A percentile compares a stretch with the other conserved stretches of the same genome.
phyloP scores from a whole-genome alignment of 345 rosid genomes.

The Pelargonium nanum region DNA sequence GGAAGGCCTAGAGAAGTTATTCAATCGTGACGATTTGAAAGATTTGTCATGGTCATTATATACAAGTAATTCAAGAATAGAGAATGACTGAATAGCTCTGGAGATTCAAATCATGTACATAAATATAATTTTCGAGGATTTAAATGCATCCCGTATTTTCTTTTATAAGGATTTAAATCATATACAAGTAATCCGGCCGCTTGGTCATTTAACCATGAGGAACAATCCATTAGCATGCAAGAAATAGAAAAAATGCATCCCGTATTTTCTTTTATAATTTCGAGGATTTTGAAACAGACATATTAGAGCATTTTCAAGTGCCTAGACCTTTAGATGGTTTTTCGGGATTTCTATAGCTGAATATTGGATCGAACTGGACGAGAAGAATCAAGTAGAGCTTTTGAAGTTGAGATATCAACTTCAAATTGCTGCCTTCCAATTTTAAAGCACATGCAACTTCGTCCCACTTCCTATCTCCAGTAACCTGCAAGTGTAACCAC shows the following conservation, averaged over 20 bases:
- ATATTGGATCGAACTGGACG: constrained; percentile 6
- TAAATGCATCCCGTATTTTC: too few species aligned
- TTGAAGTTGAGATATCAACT: constrained; percentile 7
- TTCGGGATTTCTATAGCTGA: neutral
- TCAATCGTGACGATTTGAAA: too few species aligned
- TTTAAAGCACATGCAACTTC: constrained; percentile 2
- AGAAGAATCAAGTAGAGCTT: constrained; percentile 13
- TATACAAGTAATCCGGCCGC: too few species aligned
- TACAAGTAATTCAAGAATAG: neutral
- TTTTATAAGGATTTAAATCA: too few species aligned
- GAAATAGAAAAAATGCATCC: too few species aligned
- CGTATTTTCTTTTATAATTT: too few species aligned
- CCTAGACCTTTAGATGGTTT: neutral
- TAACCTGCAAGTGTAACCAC: neutral
- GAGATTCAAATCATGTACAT: too few species aligned
- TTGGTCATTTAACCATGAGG: too few species aligned
- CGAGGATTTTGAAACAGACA: neutral
- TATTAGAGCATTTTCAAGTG: neutral
- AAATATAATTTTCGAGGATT: too few species aligned
- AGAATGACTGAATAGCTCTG: too few species aligned
- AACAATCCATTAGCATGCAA: too few species aligned
- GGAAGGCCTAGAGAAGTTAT: neutral
- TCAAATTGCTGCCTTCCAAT: neutral
- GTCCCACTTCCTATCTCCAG: constrained; percentile 1
- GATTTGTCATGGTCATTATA: neutral